Percentiles rank a stretch among this genome's conserved stretches.
Conservation (phyloP, 2,329 filamentous ascomycete genomes). For the Trichoderma harzianum region DNA sequence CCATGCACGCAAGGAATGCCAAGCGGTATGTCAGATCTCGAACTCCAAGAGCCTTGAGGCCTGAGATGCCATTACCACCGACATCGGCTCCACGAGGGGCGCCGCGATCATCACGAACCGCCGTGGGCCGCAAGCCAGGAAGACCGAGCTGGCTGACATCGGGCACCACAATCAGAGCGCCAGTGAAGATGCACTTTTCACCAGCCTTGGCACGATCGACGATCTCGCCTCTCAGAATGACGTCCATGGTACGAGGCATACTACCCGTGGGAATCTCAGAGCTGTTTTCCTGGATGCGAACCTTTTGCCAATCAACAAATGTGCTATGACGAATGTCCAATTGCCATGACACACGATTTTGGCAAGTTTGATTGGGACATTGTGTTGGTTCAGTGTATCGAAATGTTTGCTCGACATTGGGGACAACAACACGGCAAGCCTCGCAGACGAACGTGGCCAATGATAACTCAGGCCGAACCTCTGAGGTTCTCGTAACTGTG, state of each 20-base stretch:
- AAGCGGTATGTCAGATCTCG: slow-evolving; percentile 92
- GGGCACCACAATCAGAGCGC: slow-evolving; percentile 91
- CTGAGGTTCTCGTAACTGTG: slow-evolving; percentile 93
- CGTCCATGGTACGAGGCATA: slow-evolving; percentile 97
- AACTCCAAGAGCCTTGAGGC: slow-evolving; percentile 88
- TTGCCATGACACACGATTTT: slow-evolving; percentile 89
- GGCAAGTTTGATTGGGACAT: slow-evolving; percentile 83
- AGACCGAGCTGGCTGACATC: slow-evolving; percentile 94
- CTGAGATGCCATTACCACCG: slow-evolving; percentile 79
- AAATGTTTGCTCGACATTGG: slow-evolving; percentile 95
- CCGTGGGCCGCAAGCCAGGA: slow-evolving; percentile 78
- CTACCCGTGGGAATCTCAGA: slow-evolving; percentile 97
- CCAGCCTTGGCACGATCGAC: slow-evolving; percentile 96
- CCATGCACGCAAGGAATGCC: slow-evolving; percentile 97
- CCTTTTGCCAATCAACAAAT: slow-evolving; percentile 99
- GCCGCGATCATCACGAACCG: slow-evolving; percentile 77
- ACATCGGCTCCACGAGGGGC: slow-evolving; percentile 71
- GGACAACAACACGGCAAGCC: slow-evolving; percentile 75
- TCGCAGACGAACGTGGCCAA: slow-evolving; percentile 91
- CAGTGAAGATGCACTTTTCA: slow-evolving; percentile 97
- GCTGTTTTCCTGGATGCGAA: slow-evolving; percentile 96
- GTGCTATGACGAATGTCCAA: slow-evolving; percentile 96
- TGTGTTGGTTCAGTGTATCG: slow-evolving; percentile 95
- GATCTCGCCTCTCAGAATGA: slow-evolving; percentile 94
- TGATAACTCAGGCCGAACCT: slow-evolving; percentile 90